These are phyloP conservation scores for Penicillium sp. DNA, from an alignment of 2,329 filamentous ascomycete species.

Conservation along the genomic window DNA sequence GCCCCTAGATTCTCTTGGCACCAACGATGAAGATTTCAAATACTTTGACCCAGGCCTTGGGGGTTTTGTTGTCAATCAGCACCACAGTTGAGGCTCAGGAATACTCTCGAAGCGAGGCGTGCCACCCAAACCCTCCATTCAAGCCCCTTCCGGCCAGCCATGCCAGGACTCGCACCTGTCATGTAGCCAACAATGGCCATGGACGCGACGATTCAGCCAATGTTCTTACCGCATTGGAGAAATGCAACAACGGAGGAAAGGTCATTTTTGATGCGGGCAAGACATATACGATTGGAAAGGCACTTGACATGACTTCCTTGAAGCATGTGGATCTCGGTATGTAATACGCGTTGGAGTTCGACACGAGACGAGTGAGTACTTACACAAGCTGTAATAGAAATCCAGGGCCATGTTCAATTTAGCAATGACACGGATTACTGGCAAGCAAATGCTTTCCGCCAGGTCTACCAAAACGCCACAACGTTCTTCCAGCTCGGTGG, in stretches of 20 bases:
- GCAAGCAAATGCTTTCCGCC: slow-evolving; percentile 63
- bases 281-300: slow-evolving; percentile 63
- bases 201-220: slow-evolving; percentile 51
- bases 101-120: slow-evolving; percentile 25
- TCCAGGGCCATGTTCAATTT: slow-evolving; percentile 62
- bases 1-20: neutral
- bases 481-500: slow-evolving; percentile 69
- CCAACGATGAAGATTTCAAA: slow-evolving; percentile 29
- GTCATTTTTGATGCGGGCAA: slow-evolving; percentile 58
- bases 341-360: neutral
- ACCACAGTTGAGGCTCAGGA: slow-evolving; percentile 17
- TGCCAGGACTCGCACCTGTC: slow-evolving; percentile 29
- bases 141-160: slow-evolving; percentile 29
- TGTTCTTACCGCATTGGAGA: slow-evolving; percentile 56
- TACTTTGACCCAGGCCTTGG: slow-evolving; percentile 23
- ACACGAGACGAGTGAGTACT: neutral
- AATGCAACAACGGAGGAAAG: slow-evolving; percentile 64
- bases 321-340: slow-evolving; percentile 62
- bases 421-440: slow-evolving; percentile 68
- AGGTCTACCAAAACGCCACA: slow-evolving; percentile 65
- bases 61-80: slow-evolving; percentile 24
- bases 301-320: slow-evolving; percentile 65
- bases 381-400: slow-evolving; percentile 41
- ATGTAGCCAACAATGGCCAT: slow-evolving; percentile 30
- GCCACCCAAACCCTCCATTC: slow-evolving; percentile 33